These are phyloP conservation scores for Biscogniauxia sp. DNA, from an alignment of 2,329 filamentous ascomycete genomes.

Conservation along the genomic window DNA sequence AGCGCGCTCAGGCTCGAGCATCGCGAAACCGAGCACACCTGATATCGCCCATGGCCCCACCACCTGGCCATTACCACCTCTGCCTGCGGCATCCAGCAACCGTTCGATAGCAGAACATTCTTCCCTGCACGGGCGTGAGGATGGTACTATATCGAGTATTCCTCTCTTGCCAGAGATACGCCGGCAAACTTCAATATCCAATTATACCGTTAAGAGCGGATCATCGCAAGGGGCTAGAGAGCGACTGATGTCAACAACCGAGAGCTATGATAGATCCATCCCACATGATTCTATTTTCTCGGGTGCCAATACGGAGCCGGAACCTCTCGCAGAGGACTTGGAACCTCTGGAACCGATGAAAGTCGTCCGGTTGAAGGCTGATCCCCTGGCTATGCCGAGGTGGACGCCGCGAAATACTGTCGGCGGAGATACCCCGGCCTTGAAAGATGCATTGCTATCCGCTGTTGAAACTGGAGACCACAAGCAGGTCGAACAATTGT, in stretches of 20 bases:
- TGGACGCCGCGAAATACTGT: constrained; percentile 47
- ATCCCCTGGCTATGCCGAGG: constrained; percentile 50
- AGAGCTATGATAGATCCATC: constrained; percentile 3
- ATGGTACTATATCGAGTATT: background rate
- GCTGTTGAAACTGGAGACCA: constrained; percentile 57
- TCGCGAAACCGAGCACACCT: background rate
- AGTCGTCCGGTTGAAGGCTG: constrained; percentile 49
- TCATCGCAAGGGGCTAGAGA: background rate
- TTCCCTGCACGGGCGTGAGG: background rate
- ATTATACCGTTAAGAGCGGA: background rate
- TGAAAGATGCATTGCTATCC: constrained; percentile 48
- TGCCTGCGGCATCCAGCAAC: background rate
- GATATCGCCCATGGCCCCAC: background rate
- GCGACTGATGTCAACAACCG: background rate
- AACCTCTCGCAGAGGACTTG: constrained; percentile 33
- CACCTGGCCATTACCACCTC: background rate
- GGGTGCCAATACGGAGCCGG: constrained; percentile 20
- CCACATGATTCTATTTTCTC: constrained; percentile 18
- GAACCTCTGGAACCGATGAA: constrained; percentile 33
- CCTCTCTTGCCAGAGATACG: background rate
- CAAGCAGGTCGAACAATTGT: constrained; percentile 54
- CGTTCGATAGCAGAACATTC: background rate
- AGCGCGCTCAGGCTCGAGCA: constrained; percentile 29
- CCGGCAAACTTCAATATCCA: background rate
- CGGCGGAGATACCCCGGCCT: constrained; percentile 41